Percentiles rank a stretch among this genome's conserved stretches.
Conservation (phyloP, 179 eudicot genomes). For the Silene coronaria region DNA sequence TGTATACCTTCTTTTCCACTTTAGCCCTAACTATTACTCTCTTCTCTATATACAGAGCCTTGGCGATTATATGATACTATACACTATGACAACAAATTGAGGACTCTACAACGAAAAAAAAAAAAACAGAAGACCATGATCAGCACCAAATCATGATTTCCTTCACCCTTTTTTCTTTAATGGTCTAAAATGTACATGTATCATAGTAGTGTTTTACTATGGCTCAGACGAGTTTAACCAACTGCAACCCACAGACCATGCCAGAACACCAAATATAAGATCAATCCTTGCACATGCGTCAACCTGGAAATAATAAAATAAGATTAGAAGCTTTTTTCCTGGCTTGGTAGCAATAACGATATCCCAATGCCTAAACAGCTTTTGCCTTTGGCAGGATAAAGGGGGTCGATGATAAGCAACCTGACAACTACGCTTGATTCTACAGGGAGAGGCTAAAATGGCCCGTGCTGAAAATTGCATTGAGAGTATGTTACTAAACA, state of each 20-base stretch:
- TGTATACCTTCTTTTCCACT: slow-evolving; percentile 36
- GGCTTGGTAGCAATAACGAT: not conserved
- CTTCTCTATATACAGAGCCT: slow-evolving; percentile 49
- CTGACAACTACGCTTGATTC: not conserved
- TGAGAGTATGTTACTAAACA: not conserved
- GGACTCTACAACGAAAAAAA: not conserved
- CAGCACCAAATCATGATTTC: not conserved
- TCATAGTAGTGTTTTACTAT: slow-evolving; percentile 26
- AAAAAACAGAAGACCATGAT: slow-evolving; percentile 10
- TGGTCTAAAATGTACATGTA: slow-evolving; percentile 6
- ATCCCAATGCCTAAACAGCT: not conserved
- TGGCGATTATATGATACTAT: slow-evolving; percentile 24
- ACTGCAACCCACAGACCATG: slow-evolving; percentile 94
- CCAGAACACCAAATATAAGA: slow-evolving; percentile 68
- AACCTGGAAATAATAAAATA: slow-evolving; percentile 40
- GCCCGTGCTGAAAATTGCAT: not conserved
- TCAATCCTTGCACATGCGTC: slow-evolving; percentile 70
- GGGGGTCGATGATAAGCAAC: not conserved
- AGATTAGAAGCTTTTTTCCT: not conserved
- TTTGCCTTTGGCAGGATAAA: not conserved
- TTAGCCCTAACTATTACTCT: slow-evolving; percentile 34
- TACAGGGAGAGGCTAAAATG: not conserved
- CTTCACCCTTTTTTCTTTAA: not conserved
- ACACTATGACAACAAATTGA: slow-evolving; percentile 15
- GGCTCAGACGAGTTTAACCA: slow-evolving; percentile 46